phyloP scores from a whole-genome alignment of 768 basidiomycete species.

The Mycena olivaceomarginata region DNA sequence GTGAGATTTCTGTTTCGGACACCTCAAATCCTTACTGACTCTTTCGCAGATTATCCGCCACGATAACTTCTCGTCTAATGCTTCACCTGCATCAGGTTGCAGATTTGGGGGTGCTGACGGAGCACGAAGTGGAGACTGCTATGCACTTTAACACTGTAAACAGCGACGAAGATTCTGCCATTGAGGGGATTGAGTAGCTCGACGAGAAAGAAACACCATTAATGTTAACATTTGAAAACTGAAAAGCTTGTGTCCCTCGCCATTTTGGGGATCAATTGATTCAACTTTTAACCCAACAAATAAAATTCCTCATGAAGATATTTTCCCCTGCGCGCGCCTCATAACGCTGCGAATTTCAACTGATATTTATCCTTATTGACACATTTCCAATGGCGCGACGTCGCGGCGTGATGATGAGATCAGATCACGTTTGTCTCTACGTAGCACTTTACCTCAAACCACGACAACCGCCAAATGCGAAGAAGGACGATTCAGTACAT shows the following conservation, averaged over 20 bases:
- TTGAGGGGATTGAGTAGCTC: too few species aligned
- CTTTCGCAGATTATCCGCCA: not conserved
- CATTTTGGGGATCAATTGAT: too few species aligned
- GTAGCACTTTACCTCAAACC: constrained; percentile 6
- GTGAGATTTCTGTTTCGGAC: not conserved
- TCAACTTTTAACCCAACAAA: too few species aligned
- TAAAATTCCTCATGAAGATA: too few species aligned
- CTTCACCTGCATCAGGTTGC: constrained; percentile 7
- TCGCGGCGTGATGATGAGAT: not conserved
- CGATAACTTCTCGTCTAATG: not conserved
- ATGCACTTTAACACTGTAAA: not conserved
- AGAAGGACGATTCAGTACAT: constrained; percentile 32
- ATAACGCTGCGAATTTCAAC: too few species aligned
- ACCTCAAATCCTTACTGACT: not conserved
- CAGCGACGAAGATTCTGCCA: too few species aligned
- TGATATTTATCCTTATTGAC: not conserved
- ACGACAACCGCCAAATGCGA: constrained; percentile 19
- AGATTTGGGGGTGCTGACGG: not conserved
- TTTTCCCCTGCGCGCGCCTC: too few species aligned
- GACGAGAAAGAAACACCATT: too few species aligned
- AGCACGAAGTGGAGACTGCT: not conserved
- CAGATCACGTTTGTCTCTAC: not conserved
- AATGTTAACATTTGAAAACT: too few species aligned
- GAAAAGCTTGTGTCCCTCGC: too few species aligned
- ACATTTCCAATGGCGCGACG: not conserved